Evolutionary conservation across 805 yeast genomes (phyloP).

Genomic region (Lipomyces sp.): DNA sequence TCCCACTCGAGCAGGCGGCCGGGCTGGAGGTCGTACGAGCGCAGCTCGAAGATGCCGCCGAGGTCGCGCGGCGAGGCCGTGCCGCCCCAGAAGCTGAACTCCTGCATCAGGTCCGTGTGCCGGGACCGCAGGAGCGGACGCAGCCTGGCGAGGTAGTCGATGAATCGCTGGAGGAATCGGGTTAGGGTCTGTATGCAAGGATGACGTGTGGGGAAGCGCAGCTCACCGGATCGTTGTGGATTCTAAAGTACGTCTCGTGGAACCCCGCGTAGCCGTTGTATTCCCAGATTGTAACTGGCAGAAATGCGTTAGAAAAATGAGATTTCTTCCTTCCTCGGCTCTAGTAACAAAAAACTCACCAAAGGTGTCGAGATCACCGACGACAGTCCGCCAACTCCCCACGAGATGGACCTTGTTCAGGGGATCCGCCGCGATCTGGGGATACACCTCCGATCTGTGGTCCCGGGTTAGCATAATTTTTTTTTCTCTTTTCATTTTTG

Average conservation of each 20-base stretch:
- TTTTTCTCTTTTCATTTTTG: background rate
- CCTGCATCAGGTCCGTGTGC: slow-evolving; percentile 40
- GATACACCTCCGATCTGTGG: slow-evolving; percentile 33
- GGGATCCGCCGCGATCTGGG: slow-evolving; percentile 37
- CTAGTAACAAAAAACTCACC: slow-evolving; percentile 3
- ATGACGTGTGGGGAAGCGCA: background rate
- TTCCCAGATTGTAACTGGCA: slow-evolving; percentile 42
- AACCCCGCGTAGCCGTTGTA: slow-evolving; percentile 44
- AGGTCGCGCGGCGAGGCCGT: slow-evolving; percentile 43
- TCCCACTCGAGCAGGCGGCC: slow-evolving; percentile 47
- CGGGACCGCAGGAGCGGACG: slow-evolving; percentile 39
- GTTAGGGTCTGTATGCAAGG: background rate
- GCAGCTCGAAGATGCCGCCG: slow-evolving; percentile 45
- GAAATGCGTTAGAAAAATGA: background rate
- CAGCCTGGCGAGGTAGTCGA: slow-evolving; percentile 35
- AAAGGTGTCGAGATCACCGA: slow-evolving; percentile 44
- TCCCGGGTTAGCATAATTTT: background rate
- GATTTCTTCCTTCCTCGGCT: background rate
- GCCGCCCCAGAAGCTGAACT: slow-evolving; percentile 47
- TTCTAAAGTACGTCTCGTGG: slow-evolving; percentile 39
- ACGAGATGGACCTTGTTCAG: slow-evolving; percentile 39
- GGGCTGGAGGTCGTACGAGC: slow-evolving; percentile 41
- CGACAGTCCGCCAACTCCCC: slow-evolving; percentile 44
- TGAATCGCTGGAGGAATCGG: slow-evolving; percentile 26
- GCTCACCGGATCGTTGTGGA: slow-evolving; percentile 34